These are phyloP conservation scores for Inonotus hispidus DNA, from an alignment of 1,284 basidiomycete genomes.

Conservation along the genomic window DNA sequence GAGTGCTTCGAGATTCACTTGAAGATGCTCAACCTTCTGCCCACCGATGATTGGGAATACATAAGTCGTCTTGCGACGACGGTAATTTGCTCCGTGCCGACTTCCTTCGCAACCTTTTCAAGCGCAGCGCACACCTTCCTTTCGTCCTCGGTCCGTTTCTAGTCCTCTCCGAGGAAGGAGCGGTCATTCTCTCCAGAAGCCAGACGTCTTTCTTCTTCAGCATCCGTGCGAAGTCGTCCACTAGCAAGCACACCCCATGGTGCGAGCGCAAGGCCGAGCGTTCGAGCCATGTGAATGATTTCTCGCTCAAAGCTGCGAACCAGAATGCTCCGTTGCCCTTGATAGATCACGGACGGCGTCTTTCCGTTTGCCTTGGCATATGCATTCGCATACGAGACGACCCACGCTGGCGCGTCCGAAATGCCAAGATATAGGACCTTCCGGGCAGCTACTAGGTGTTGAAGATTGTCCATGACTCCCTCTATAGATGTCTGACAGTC, in stretches of 20 bases:
- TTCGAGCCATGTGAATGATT: slow-evolving; percentile 49
- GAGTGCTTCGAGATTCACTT: slow-evolving; percentile 26
- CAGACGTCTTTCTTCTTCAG: slow-evolving; percentile 37
- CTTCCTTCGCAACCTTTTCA: slow-evolving; percentile 41
- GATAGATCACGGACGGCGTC: slow-evolving; percentile 47
- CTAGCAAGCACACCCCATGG: slow-evolving; percentile 48
- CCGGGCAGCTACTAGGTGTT: slow-evolving; percentile 36
- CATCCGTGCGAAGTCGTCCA: slow-evolving; percentile 44
- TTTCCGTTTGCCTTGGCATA: slow-evolving; percentile 40
- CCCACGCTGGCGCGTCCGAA: slow-evolving; percentile 40
- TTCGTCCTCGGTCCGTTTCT: slow-evolving; percentile 39
- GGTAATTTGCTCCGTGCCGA: slow-evolving; percentile 20
- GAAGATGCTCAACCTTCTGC: slow-evolving; percentile 26
- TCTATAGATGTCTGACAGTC: slow-evolving; percentile 40
- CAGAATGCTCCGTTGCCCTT: slow-evolving; percentile 48
- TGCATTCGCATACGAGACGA: slow-evolving; percentile 38
- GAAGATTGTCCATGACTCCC: slow-evolving; percentile 47
- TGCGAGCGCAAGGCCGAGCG: slow-evolving; percentile 42
- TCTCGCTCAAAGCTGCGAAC: slow-evolving; percentile 47
- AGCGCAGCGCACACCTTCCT: slow-evolving; percentile 37
- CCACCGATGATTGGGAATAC: slow-evolving; percentile 49
- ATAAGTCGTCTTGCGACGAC: slow-evolving; percentile 40
- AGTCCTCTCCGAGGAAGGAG: slow-evolving; percentile 26
- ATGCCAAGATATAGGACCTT: slow-evolving; percentile 45
- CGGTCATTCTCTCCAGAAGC: slow-evolving; percentile 41